Evolutionary conservation across 2,329 filamentous ascomycete genomes (phyloP), one percentile per base, ranked within the genome.

Genomic region (Bretziella fagacearum): DNA sequence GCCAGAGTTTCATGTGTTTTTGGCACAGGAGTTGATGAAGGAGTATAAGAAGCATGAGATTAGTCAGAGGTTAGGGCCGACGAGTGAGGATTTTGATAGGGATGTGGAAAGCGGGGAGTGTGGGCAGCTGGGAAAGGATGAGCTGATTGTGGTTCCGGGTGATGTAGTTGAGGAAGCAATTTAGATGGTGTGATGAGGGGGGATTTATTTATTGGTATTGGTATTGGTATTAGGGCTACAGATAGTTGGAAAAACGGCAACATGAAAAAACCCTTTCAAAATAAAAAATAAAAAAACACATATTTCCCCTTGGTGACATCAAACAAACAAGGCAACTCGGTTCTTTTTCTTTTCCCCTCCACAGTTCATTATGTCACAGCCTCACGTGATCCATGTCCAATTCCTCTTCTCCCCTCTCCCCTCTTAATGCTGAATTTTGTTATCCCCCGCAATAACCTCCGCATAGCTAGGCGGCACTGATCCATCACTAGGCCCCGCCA

Each of bases 371-470:
- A n/a, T n/a, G n/a, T n/a, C n/a, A n/a, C n/a, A n/a, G n/a, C n/a
- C n/a, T n/a, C n/a, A n/a, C n/a, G n/a, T n/a, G n/a, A n/a, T n/a
- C n/a, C n/a, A n/a, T n/a, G n/a, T n/a, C n/a, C n/a, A n/a, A n/a
- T n/a, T n/a, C n/a, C n/a, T n/a, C n/a, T 22, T 20, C 18, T 20
- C 23, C 5, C 18, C 6, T 43, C 8, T 20, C 40, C 15, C 15
- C 3, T 8, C 27, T 41, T 45, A 44, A 36, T 43, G 26, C 70
- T 96, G 91, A 44, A 95, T 70, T 73, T 96, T 96, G 63, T 95
- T 66, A 59, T 96, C 89, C 1, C 84, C 86, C 56, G 79, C 80
- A 50, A 95, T 80, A 41, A 85, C 89, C 63, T 95, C 84, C 13
- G 83, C 81, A 62, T 96, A 96, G 11, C 81, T 84, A 3, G 91